These are phyloP conservation scores for Backusella westeae DNA, from an alignment of 192 early-diverging fungal genomes.

Conservation along the genomic window DNA sequence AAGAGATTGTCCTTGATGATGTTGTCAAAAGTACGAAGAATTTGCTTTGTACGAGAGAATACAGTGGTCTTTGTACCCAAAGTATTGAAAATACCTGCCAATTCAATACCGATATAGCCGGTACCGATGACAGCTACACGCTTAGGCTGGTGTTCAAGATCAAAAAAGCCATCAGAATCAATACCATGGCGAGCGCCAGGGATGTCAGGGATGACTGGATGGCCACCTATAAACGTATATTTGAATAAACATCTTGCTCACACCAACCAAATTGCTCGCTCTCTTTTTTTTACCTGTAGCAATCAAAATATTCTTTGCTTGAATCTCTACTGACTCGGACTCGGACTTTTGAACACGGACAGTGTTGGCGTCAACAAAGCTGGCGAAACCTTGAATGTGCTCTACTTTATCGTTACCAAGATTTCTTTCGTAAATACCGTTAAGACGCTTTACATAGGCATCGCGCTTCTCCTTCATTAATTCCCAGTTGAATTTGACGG, in stretches of 20 bases:
- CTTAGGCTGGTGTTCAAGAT: conserved; percentile 87
- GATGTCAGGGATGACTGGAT: conserved; percentile 64
- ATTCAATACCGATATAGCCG: conserved; percentile 96
- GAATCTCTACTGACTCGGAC: conserved; percentile 41
- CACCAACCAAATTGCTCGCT: neutral
- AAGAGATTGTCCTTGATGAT: conserved; percentile 79
- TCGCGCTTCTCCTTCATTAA: conserved; percentile 89
- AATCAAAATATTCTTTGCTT: conserved; percentile 87
- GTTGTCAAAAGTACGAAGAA: conserved; percentile 85
- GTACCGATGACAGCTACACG: conserved; percentile 86
- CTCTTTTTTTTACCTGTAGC: conserved; percentile 63
- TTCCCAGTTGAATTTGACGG: conserved; percentile 72
- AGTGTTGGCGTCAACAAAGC: conserved; percentile 75
- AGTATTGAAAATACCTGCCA: conserved; percentile 89
- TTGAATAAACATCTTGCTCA: neutral
- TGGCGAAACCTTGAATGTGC: conserved; percentile 79
- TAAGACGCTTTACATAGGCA: conserved; percentile 94
- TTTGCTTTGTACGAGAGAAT: conserved; percentile 81
- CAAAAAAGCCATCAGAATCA: conserved; percentile 94
- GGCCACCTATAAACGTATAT: conserved; percentile 50
- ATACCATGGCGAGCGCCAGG: conserved; percentile 89
- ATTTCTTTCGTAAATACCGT: conserved; percentile 95
- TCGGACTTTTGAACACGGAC: conserved; percentile 51
- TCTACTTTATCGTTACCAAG: conserved; percentile 84
- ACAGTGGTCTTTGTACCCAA: conserved; percentile 86